These are phyloP conservation scores for Lipomyces yamanashiensis DNA, from an alignment of 805 yeast species.

Conservation along the genomic window DNA sequence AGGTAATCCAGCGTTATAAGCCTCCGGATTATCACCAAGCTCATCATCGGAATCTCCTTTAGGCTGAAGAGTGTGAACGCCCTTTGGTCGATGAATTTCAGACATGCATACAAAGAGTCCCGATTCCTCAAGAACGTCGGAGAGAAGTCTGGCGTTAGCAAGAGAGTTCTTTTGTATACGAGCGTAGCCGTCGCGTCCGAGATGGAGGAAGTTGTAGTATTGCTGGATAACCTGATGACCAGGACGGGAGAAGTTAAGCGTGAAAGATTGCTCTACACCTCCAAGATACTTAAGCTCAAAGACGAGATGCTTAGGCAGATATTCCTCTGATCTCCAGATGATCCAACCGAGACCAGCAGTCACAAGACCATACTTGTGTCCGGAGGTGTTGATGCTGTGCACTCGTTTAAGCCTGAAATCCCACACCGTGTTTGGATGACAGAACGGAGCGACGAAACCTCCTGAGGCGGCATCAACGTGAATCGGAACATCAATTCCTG, in stretches of 20 bases:
- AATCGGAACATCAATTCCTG: conserved; percentile 72
- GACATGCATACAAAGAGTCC: conserved; percentile 74
- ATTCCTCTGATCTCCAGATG: conserved; percentile 69
- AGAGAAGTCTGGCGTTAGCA: conserved; percentile 70
- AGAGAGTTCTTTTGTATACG: conserved; percentile 65
- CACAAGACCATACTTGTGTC: conserved; percentile 90
- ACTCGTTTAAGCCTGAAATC: conserved; percentile 81
- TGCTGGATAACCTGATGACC: conserved; percentile 90
- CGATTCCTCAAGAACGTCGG: conserved; percentile 65
- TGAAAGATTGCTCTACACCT: conserved; percentile 84
- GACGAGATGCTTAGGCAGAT: conserved; percentile 71
- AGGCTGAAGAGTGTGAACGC: conserved; percentile 43
- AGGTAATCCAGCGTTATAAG: conserved; percentile 78
- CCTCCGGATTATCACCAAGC: conserved; percentile 39
- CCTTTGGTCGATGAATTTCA: conserved; percentile 68
- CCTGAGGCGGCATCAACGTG: conserved; percentile 96
- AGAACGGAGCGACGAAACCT: conserved; percentile 84
- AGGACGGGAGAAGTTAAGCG: conserved; percentile 84
- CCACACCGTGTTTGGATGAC: conserved; percentile 78
- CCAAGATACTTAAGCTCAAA: conserved; percentile 85
- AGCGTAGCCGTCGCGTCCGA: conserved; percentile 75
- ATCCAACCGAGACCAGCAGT: conserved; percentile 95
- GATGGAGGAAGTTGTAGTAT: conserved; percentile 74
- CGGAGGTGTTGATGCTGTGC: conserved; percentile 83
- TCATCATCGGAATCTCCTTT: conserved; percentile 29